Conservation (phyloP, 371 early-diverging fungal species). For the Mucor mucedo region DNA sequence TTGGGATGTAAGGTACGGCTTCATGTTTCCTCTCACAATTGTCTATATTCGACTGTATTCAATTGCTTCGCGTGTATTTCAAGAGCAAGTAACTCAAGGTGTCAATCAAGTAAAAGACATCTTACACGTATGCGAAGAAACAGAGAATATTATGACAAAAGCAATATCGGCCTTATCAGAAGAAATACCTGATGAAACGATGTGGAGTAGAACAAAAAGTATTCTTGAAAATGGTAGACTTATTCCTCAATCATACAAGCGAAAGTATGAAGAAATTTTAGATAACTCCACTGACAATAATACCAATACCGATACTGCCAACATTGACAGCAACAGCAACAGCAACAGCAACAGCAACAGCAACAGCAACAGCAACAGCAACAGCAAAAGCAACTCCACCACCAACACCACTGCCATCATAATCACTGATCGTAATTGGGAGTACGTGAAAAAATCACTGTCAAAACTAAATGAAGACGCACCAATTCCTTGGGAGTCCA, state of each 20-base stretch:
- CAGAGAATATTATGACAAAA: not conserved
- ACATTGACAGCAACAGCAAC: not conserved
- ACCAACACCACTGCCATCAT: too few species aligned
- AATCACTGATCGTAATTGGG: conserved; percentile 4
- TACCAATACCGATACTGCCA: too few species aligned
- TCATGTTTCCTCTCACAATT: too few species aligned
- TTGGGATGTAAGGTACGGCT: too few species aligned
- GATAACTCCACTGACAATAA: not conserved
- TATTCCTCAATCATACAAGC: not conserved
- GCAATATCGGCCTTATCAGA: not conserved
- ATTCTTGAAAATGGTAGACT: conserved; percentile 1
- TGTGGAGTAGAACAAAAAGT: conserved; percentile 8
- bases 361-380: too few species aligned
- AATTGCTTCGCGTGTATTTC: not conserved
- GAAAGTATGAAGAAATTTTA: conserved; percentile 5
- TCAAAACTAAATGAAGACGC: not conserved
- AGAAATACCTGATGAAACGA: conserved; percentile 4
- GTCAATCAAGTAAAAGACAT: not conserved
- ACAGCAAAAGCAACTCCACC: too few species aligned
- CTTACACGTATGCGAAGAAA: not conserved
- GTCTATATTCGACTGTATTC: too few species aligned
- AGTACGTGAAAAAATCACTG: not conserved
- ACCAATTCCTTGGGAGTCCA: conserved; percentile 6
- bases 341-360: not conserved
- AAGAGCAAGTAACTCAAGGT: not conserved